Conservation (phyloP, 2,329 filamentous ascomycete species). For the Botrytis sinoallii region DNA sequence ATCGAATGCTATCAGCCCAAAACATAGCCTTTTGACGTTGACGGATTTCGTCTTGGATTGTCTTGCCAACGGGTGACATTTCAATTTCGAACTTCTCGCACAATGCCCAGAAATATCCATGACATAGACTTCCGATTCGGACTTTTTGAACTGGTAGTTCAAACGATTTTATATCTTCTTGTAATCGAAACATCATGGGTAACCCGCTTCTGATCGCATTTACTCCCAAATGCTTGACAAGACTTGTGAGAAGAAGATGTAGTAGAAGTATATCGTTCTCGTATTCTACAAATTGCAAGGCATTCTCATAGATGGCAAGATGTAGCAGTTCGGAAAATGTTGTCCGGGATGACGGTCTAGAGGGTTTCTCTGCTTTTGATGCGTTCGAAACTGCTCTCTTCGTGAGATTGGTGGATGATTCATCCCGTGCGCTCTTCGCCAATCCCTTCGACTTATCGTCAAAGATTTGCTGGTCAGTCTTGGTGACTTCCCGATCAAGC, state of each 20-base stretch:
- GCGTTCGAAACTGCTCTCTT: constrained; percentile 67
- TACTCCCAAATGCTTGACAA: constrained; percentile 75
- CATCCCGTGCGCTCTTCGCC: constrained; percentile 35
- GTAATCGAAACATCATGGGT: constrained; percentile 84
- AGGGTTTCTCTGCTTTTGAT: constrained; percentile 44
- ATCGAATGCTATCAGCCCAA: constrained; percentile 72
- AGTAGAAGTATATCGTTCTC: constrained; percentile 74
- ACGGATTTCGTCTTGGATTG: constrained; percentile 72
- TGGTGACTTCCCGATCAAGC: constrained; percentile 76
- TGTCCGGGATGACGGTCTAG: constrained; percentile 25
- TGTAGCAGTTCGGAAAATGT: constrained; percentile 78
- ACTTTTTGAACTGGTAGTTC: constrained; percentile 69
- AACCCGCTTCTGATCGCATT: constrained; percentile 76
- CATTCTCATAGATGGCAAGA: constrained; percentile 84
- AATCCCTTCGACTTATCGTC: constrained; percentile 52
- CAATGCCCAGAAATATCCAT: constrained; percentile 84
- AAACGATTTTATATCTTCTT: constrained; percentile 73
- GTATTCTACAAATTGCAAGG: constrained; percentile 67
- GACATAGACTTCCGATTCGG: constrained; percentile 76
- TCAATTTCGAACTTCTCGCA: constrained; percentile 77
- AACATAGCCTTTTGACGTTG: constrained; percentile 70
- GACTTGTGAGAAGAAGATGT: constrained; percentile 70
- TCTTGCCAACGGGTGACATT: constrained; percentile 62
- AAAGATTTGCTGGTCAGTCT: constrained; percentile 58
- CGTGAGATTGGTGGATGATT: constrained; percentile 32